Percentiles rank a stretch among this genome's conserved stretches.
phyloP scores from a whole-genome alignment of 148 eudicot genomes.

The Rhododendron simsii region DNA sequence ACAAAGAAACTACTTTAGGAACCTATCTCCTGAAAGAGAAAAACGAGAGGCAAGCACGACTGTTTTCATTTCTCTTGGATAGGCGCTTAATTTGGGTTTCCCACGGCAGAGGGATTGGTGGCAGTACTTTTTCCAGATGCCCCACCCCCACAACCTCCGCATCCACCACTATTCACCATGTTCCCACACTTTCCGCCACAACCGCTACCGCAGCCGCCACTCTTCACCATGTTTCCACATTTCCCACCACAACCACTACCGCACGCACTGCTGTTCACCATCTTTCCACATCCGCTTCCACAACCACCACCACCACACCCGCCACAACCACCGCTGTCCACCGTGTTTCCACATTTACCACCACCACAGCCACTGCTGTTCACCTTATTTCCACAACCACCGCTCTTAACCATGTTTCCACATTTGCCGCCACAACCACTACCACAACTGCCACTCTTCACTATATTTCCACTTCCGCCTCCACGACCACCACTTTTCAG shows the following conservation, averaged over 20 bases:
- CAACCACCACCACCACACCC: constrained; percentile 21
- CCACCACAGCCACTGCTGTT: constrained; percentile 22
- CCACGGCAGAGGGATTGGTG: not conserved
- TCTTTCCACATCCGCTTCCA: constrained; percentile 17
- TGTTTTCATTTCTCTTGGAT: not conserved
- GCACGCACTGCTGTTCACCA: constrained; percentile 8
- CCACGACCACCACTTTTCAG: constrained; percentile 3
- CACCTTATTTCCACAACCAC: constrained; percentile 17
- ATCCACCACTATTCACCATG: constrained; percentile 16
- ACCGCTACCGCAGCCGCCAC: constrained; percentile 22
- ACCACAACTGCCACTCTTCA: constrained; percentile 34
- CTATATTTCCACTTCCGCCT: constrained; percentile 18
- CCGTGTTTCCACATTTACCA: constrained; percentile 11
- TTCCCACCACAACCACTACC: constrained; percentile 30
- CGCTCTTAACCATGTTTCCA: constrained; percentile 3
- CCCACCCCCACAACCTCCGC: constrained; percentile 22
- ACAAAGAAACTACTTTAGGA: not conserved
- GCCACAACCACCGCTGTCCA: constrained; percentile 15
- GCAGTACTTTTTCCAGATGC: constrained; percentile 6
- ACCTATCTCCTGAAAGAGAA: not conserved
- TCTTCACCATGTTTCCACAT: constrained; percentile 9
- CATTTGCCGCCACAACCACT: constrained; percentile 23
- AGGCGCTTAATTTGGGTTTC: not conserved
- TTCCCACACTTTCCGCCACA: constrained; percentile 19
- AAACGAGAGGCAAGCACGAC: not conserved